Evolutionary conservation across 164 flowering plant species (phyloP), one percentile per base, ranked within the genome.

Genomic region (Dillenia turbinata): DNA sequence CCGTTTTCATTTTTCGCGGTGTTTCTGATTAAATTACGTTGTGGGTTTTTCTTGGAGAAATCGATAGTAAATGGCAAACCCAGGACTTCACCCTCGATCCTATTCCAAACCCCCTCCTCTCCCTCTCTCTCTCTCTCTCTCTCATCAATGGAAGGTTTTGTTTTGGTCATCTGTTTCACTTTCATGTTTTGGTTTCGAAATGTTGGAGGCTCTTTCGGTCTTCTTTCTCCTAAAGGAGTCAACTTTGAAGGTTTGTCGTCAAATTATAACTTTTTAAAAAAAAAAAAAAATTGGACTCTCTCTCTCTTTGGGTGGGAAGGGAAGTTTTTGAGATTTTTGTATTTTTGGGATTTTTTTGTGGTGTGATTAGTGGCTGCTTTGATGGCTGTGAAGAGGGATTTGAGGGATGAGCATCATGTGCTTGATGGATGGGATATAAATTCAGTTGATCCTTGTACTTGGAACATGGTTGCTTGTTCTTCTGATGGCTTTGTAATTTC

Each of bases 361-460:
- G 13, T 15, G 17, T 46, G 24, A 44, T 13, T 71, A 94, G 99
- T 94, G 77, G 88, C 96, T 54, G 97, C 97, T 48, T 74, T 94
- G 80, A 94, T 94, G 97, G 73, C 90, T 2, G 55, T 91, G 79
- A 91, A 91, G 89, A 84, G 54, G n/a, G 75, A 84, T 64, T 76
- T 94, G 85, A 75, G 53, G 62, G 90, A 86, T 68, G 78, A 69
- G 43, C 52, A 60, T 48, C 67, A 62, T 60, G 89, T 88, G 43
- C 77, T 94, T 73, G 82, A 73, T 63, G 99, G 96, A 24, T 94
- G 99, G 99, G 99, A 89, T 72, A 87, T 94, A 16, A 94, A 94
- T 60, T 94, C 97, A 2, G 99, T 86, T 49, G 99, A 94, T 74
- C 99, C 99, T 60, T 94, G 99, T 65, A 89, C 97, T 65, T 94